These are phyloP conservation scores for Eimeria mitis DNA, from an alignment of 169 alveolate species.

Conservation along the genomic window DNA sequence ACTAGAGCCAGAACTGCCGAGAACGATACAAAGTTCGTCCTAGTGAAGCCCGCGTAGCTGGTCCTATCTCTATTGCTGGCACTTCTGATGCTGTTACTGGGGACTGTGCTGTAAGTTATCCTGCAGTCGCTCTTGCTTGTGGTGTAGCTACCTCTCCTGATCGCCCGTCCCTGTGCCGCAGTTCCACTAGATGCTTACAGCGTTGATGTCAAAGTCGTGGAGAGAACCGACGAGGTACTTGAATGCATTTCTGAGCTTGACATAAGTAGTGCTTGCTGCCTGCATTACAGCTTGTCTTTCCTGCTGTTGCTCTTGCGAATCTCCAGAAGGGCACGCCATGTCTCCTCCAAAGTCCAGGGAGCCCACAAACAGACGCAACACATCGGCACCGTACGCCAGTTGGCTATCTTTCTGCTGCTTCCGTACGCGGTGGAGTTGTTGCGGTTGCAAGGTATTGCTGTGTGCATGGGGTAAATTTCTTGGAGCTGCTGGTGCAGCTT, in stretches of 20 bases:
- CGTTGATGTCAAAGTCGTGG: conserved; percentile 44
- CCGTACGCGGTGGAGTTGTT: background rate
- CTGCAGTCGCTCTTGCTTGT: background rate
- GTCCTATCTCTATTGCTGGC: background rate
- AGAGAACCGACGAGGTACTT: conserved; percentile 77
- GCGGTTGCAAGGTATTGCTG: conserved; percentile 6
- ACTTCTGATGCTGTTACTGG: background rate
- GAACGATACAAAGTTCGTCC: background rate
- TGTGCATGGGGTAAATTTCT: background rate
- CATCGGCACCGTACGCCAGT: conserved; percentile 78
- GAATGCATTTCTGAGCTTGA: conserved; percentile 51
- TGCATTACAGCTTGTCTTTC: conserved; percentile 24
- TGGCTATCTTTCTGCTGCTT: conserved; percentile 15
- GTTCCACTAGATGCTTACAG: conserved; percentile 18
- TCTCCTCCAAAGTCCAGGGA: conserved; percentile 56
- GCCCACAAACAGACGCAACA: conserved; percentile 74
- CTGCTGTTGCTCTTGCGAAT: conserved; percentile 19
- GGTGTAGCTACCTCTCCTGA: background rate
- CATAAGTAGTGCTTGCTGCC: conserved; percentile 72
- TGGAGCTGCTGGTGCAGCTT: background rate
- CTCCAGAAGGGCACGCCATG: conserved; percentile 64
- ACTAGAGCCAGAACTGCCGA: background rate
- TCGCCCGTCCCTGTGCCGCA: background rate
- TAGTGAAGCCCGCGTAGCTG: background rate
- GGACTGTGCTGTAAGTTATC: background rate